Evolutionary conservation across 768 basidiomycete species (phyloP).

Genomic region (Pulveroboletus sp.): DNA sequence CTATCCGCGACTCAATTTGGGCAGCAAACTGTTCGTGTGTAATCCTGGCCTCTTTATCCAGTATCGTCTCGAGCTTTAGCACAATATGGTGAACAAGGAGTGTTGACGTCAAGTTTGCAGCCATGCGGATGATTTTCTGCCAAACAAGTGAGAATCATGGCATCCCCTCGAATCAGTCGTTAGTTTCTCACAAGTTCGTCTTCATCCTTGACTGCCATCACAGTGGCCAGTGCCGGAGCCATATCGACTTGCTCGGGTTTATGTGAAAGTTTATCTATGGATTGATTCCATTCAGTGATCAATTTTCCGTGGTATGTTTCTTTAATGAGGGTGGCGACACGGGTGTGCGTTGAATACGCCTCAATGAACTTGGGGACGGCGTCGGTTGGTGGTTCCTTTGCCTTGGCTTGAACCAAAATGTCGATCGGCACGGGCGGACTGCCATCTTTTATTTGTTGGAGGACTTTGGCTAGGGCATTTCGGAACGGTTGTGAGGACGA

Average conservation of each 20-base stretch:
- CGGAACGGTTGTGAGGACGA: slow-evolving; percentile 12
- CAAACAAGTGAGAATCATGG: slow-evolving; percentile 8
- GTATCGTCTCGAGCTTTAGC: slow-evolving; percentile 82
- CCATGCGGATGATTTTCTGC: slow-evolving; percentile 76
- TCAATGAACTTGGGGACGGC: slow-evolving; percentile 68
- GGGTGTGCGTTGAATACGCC: slow-evolving; percentile 56
- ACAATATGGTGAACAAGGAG: slow-evolving; percentile 84
- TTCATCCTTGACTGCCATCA: slow-evolving; percentile 86
- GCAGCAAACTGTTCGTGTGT: slow-evolving; percentile 83
- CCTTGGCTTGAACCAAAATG: slow-evolving; percentile 74
- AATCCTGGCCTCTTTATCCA: slow-evolving; percentile 90
- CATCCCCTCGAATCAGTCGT: background rate
- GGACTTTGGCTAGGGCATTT: slow-evolving; percentile 70
- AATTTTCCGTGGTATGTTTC: slow-evolving; percentile 86
- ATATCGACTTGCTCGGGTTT: slow-evolving; percentile 83
- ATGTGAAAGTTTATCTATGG: slow-evolving; percentile 47
- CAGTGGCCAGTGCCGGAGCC: slow-evolving; percentile 65
- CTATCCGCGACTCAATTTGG: slow-evolving; percentile 85
- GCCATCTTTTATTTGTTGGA: slow-evolving; percentile 69
- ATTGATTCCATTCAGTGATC: slow-evolving; percentile 79
- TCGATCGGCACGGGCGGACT: slow-evolving; percentile 63
- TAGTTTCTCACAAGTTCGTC: slow-evolving; percentile 82
- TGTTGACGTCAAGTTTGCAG: slow-evolving; percentile 79
- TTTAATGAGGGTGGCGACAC: slow-evolving; percentile 76
- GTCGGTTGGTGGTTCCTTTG: slow-evolving; percentile 74